phyloP scores from a whole-genome alignment of 2,329 filamentous ascomycete genomes.

The Trichoderma lentiforme region DNA sequence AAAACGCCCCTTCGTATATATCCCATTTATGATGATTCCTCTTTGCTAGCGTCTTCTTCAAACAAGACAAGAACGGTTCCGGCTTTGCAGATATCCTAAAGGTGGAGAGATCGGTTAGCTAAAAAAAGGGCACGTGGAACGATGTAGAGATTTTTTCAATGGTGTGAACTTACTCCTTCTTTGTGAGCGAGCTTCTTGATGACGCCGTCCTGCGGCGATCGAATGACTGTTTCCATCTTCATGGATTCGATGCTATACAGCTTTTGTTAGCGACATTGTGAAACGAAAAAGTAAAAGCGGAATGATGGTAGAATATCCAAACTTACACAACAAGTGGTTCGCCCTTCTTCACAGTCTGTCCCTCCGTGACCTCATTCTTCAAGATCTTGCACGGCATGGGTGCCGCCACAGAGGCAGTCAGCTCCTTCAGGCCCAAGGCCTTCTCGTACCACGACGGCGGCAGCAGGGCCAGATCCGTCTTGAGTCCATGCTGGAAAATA shows the following conservation, averaged over 20 bases:
- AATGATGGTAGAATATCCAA: neutral
- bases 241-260: conserved; percentile 70
- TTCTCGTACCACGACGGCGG: conserved; percentile 80
- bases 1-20: conserved; percentile 19
- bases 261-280: conserved; percentile 30
- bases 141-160: too few species aligned
- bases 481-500: conserved; percentile 69
- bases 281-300: conserved; percentile 22
- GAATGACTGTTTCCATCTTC: conserved; percentile 86
- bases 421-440: conserved; percentile 78
- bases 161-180: conserved; percentile 58
- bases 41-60: conserved; percentile 47
- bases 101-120: neutral
- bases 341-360: conserved; percentile 79
- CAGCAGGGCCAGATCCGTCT: conserved; percentile 56
- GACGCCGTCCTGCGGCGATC: conserved; percentile 68
- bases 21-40: conserved; percentile 25
- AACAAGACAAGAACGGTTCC: conserved; percentile 73
- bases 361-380: conserved; percentile 80
- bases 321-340: conserved; percentile 78
- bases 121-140: too few species aligned
- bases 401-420: conserved; percentile 76
- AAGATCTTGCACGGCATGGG: conserved; percentile 98
- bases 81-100: conserved; percentile 72
- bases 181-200: conserved; percentile 72